Evolutionary conservation across 306 rosid genomes (phyloP).

Genomic region (Comarum palustre): DNA sequence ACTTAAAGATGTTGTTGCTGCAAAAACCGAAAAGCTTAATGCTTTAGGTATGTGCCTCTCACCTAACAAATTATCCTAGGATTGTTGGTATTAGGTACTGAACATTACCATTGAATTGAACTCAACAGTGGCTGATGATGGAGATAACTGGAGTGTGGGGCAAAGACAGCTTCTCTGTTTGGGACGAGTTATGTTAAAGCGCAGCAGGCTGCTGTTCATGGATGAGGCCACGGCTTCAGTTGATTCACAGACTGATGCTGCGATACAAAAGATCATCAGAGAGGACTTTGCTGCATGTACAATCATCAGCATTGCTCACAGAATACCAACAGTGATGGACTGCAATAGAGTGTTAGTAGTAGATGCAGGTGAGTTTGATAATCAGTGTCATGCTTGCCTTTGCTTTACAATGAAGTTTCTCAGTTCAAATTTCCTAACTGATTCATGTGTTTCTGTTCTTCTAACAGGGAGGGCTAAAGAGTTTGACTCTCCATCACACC

Average conservation of each 20-base stretch:
- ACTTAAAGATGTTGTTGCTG: slow-evolving; percentile 75
- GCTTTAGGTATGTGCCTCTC: slow-evolving; percentile 53
- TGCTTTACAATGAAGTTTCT: neutral
- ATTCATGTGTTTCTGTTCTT: neutral
- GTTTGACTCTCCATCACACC: slow-evolving; percentile 68
- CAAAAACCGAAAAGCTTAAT: slow-evolving; percentile 76
- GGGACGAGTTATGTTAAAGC: slow-evolving; percentile 90
- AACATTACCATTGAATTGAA: slow-evolving; percentile 5
- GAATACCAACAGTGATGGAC: slow-evolving; percentile 97
- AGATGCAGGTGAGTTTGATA: slow-evolving; percentile 60
- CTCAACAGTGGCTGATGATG: slow-evolving; percentile 63
- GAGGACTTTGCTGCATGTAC: slow-evolving; percentile 85
- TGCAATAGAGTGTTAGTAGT: slow-evolving; percentile 74
- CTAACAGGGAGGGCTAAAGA: slow-evolving; percentile 70
- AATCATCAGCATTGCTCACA: slow-evolving; percentile 93
- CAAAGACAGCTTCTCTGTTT: slow-evolving; percentile 92
- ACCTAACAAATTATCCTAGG: neutral
- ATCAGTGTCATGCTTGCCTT: neutral
- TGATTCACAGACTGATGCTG: slow-evolving; percentile 91
- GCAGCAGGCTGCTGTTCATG: slow-evolving; percentile 78
- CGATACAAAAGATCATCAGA: slow-evolving; percentile 77
- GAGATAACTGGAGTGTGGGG: slow-evolving; percentile 99
- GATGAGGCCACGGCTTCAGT: slow-evolving; percentile 98
- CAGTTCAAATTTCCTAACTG: neutral
- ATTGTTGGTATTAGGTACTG: neutral